Base-by-base conservation (phyloP, 768 basidiomycete genomes). In the Hygrocybe punicea region DNA sequence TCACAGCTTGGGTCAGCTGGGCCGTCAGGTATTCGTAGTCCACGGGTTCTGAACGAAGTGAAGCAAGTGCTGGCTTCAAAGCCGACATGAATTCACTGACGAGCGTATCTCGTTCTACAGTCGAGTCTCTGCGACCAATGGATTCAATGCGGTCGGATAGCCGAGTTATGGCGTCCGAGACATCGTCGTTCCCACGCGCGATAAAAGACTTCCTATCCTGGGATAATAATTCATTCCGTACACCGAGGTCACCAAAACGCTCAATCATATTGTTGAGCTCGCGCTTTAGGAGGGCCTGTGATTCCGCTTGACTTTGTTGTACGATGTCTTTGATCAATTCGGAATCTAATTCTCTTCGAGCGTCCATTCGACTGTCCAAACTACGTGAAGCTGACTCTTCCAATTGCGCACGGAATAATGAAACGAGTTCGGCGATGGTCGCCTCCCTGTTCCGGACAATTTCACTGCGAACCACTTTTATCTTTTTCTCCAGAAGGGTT, bases 1-100 rank as follows among this genome's bases (percentile, higher is more conserved):
- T 92, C 65, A 93, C 91, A 0, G 91, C 88, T 69, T 93, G 88
- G 21, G 87, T 80, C 14, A 93, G 82, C 63, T 84, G 83, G 45
- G 75, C 77, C 2, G 91, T 93, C 57, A 93, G 74, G 61, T 80
- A 77, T 35, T 91, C 88, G 63, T 93, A 90, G 65, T 93, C 90
- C 48, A 93, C 77, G 11, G 84, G 76, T 53, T 89, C 89, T 24
- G 81, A 74, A 24, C 81, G 85, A 19, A 87, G 66, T 1, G 84
- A 76, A 3, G 75, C 70, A n/a, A 93, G 71, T 52, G 82, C 76
- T 0, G 91, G 90, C 6, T 76, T 69, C 36, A 92, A 71, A 9
- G 78, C 80, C 44, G 72, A 69, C 62, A 85, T 70, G 13, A 93
- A 67, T 40, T 85, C 84, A 52, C 83, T 81, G 17, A 86, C 78